phyloP scores from a whole-genome alignment of 768 basidiomycete species.

The Pleurotus cornucopiae region DNA sequence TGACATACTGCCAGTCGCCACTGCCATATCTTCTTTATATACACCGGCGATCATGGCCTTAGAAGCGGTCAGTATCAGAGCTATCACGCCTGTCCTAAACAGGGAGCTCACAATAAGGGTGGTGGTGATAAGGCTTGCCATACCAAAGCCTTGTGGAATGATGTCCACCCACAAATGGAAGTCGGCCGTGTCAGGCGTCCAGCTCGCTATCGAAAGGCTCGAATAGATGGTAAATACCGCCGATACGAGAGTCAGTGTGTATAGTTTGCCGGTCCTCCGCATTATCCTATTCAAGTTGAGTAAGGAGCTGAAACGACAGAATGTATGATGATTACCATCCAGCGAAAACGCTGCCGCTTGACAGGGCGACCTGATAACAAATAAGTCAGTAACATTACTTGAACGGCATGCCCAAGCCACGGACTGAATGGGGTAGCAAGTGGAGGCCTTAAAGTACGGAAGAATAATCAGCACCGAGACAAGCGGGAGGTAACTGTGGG shows the following conservation, averaged over 20 bases:
- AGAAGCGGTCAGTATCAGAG: no score
- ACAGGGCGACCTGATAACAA: conserved; percentile 61
- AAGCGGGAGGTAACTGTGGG: conserved; percentile 11
- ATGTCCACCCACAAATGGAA: conserved; percentile 76
- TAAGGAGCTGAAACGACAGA: not conserved
- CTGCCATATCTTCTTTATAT: conserved; percentile 75
- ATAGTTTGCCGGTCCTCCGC: conserved; percentile 84
- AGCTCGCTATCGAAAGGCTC: conserved; percentile 55
- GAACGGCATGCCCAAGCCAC: conserved; percentile 17
- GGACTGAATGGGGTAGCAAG: conserved; percentile 85
- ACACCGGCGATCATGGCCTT: conserved; percentile 88
- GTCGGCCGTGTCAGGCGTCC: conserved; percentile 58
- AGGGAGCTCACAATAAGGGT: conserved; percentile 65
- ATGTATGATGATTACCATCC: conserved; percentile 59
- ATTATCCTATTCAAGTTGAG: conserved; percentile 54
- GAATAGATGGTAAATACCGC: conserved; percentile 58
- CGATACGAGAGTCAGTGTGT: conserved; percentile 65
- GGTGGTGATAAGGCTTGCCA: conserved; percentile 81
- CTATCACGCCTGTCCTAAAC: not conserved
- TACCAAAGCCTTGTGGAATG: conserved; percentile 78
- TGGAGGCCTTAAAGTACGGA: conserved; percentile 57
- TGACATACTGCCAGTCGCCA: conserved; percentile 84
- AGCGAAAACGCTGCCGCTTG: conserved; percentile 80
- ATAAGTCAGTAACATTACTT: conserved; percentile 15
- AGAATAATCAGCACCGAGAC: conserved; percentile 12